These are phyloP conservation scores for Aphanomyces stellatus DNA, from an alignment of 352 stramenopile genomes.

Conservation along the genomic window DNA sequence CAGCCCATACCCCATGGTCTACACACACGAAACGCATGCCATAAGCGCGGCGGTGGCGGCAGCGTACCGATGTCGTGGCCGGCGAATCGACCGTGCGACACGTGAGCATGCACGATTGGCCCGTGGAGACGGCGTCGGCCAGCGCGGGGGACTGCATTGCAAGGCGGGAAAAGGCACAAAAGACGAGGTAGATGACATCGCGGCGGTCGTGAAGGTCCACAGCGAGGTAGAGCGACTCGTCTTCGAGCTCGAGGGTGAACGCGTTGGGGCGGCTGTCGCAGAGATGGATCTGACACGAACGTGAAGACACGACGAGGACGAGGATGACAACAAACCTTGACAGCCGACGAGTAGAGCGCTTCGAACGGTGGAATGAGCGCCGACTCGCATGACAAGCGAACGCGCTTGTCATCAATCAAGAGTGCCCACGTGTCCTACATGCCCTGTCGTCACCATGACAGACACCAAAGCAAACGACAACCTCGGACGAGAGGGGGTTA, in stretches of 20 bases:
- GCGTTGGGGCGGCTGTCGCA: conserved; percentile 44
- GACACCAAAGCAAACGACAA: not conserved
- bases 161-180: conserved; percentile 61
- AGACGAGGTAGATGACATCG: conserved; percentile 76
- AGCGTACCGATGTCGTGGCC: not conserved
- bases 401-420: conserved; percentile 63
- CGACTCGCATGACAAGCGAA: conserved; percentile 72
- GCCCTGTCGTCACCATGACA: conserved; percentile 29
- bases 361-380: conserved; percentile 72
- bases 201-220: conserved; percentile 63
- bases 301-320: not conserved
- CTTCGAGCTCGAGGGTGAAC: conserved; percentile 56
- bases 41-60: not conserved
- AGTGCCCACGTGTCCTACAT: conserved; percentile 73
- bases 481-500: not conserved
- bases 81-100: conserved; percentile 40
- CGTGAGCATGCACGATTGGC: conserved; percentile 59
- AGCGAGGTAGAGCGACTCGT: conserved; percentile 47
- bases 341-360: conserved; percentile 57
- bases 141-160: conserved; percentile 41
- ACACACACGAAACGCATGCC: not conserved
- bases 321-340: conserved; percentile 36
- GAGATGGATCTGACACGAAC: conserved; percentile 41
- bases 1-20: not conserved
- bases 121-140: conserved; percentile 35